Conservation (phyloP, 306 rosid genomes). For the Dalbergia cochinchinensis region DNA sequence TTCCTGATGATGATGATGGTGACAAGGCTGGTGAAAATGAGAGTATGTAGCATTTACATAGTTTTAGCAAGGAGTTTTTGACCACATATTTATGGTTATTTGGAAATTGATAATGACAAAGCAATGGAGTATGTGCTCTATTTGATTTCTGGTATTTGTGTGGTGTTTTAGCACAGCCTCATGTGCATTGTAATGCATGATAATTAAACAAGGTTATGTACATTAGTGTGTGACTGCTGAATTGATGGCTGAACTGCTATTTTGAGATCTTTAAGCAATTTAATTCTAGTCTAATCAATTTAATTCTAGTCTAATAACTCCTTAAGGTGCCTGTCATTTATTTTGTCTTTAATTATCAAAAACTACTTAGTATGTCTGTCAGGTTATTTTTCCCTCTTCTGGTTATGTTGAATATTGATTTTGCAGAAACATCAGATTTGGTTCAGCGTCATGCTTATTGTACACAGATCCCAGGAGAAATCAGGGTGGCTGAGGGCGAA, state of each 20-base stretch:
- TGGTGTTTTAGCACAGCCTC: background rate
- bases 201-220: background rate
- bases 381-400: constrained; percentile 33
- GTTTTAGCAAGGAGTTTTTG: constrained; percentile 1
- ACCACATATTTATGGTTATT: background rate
- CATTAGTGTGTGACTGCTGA: background rate
- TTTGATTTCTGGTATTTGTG: constrained; percentile 6
- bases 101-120: background rate
- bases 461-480: constrained; percentile 45
- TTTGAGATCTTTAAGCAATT: background rate
- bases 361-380: background rate
- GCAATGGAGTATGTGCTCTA: background rate
- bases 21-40: constrained; percentile 48
- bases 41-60: constrained; percentile 42
- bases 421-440: constrained; percentile 54
- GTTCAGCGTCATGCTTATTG: constrained; percentile 33
- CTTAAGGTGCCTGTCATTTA: constrained; percentile 2
- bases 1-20: constrained; percentile 59
- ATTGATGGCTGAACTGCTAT: background rate
- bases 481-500: constrained; percentile 51
- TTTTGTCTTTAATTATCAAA: background rate
- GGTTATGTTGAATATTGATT: constrained; percentile 39
- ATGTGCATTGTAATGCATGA: background rate
- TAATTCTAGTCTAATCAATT: background rate
- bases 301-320: background rate